Base-by-base conservation (phyloP, 2,329 filamentous ascomycete species). In the Monilinia laxa region DNA sequence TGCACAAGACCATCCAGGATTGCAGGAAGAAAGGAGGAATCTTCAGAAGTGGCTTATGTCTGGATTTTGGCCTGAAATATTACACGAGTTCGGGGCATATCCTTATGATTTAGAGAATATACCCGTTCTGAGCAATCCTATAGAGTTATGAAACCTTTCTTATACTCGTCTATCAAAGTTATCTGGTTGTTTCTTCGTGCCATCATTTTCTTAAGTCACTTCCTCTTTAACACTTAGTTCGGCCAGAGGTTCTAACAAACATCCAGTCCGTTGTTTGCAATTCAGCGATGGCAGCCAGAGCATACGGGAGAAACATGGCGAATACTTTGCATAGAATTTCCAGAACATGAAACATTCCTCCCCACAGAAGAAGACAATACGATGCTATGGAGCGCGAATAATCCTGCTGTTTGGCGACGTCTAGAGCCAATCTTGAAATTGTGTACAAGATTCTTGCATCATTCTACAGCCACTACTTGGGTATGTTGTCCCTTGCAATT, bases 11-110 rank as follows among this genome's bases (percentile, higher is more conserved):
- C 38, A 40, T 10, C 49, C 16, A 4, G 25, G 16, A 16, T 54
- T 62, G 12, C 35, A 20, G 28, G 28, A 5, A 2, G 58, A 60
- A 38, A 60, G 45, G 28, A 51, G 10, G n/a, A 51, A 60, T 51
- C 28, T 51, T 38, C 59, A 62, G 49, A 62, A 54, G 12, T 62
- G 31, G 58, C n/a, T 60, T 60, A 38, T 60, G 9, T 60, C 45
- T 7, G 58, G 45, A 38, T 60, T 51, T 60, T 60, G 58, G 58
- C 58, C 58, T 14, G 58, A 51, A 51, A n/a, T 60, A 1, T 60
- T 60, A 12, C 12, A 60, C 23, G 58, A 60, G 20, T 38, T 51
- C 4, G 58, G 45, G 11, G 58, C 58, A 20, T 60, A 60, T 60
- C 58, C 58, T 25, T 38, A 60, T 38, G 12, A 23, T 25, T 4